These are phyloP conservation scores for Blastobotrys apis DNA, from an alignment of 1,139 yeast genomes.

Conservation along the genomic window DNA sequence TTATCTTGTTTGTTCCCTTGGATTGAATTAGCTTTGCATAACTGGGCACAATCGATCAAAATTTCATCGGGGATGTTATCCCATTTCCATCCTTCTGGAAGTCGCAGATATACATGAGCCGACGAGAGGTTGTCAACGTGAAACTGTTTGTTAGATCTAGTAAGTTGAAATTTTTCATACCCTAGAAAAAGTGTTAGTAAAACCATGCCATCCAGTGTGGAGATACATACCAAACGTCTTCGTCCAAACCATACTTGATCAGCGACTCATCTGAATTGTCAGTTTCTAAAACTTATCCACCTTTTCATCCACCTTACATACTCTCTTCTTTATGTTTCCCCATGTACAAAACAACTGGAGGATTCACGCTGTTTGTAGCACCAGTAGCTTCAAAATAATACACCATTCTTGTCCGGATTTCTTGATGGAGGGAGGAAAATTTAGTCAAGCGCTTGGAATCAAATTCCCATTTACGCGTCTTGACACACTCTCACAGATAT, in stretches of 20 bases:
- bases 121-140: slow-evolving; percentile 78
- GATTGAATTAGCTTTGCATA: slow-evolving; percentile 77
- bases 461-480: slow-evolving; percentile 1
- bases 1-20: slow-evolving; percentile 72
- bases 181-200: slow-evolving; percentile 1
- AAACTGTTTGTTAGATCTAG: slow-evolving; percentile 37
- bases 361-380: slow-evolving; percentile 31
- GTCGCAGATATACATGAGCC: slow-evolving; percentile 73
- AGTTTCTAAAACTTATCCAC: background rate
- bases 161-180: slow-evolving; percentile 1
- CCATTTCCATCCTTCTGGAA: slow-evolving; percentile 42
- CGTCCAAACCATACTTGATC: slow-evolving; percentile 63
- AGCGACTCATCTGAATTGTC: slow-evolving; percentile 50
- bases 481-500: too few relatives aligned
- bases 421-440: background rate
- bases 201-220: background rate
- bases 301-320: slow-evolving; percentile 23
- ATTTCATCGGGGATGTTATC: slow-evolving; percentile 51
- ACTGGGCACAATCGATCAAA: slow-evolving; percentile 61
- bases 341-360: slow-evolving; percentile 50
- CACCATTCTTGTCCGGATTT: slow-evolving; percentile 45
- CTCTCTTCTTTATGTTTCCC: slow-evolving; percentile 74
- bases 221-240: slow-evolving; percentile 55
- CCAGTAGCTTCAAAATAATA: slow-evolving; percentile 52
- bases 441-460: background rate